These are phyloP conservation scores for Xylaria curta DNA, from an alignment of 495 filamentous ascomycete species.

Conservation along the genomic window DNA sequence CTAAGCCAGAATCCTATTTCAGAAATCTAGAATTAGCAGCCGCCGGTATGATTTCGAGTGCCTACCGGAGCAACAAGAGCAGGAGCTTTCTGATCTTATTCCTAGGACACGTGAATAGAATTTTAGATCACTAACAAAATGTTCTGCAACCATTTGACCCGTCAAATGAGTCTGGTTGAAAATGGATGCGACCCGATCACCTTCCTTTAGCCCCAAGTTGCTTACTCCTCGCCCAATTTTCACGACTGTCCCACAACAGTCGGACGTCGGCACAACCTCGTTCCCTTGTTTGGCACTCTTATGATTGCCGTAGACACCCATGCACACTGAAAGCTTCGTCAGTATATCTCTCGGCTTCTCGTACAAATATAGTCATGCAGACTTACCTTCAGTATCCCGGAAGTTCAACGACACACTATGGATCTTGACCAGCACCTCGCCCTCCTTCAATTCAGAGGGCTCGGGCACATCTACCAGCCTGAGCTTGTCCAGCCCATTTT, in stretches of 20 bases:
- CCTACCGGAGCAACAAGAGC: not conserved
- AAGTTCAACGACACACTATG: conserved; percentile 63
- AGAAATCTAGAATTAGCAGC: not conserved
- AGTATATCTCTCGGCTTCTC: not conserved
- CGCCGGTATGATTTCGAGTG: not conserved
- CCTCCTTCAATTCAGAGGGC: conserved; percentile 42
- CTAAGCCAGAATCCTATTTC: conserved; percentile 39
- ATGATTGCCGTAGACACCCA: conserved; percentile 64
- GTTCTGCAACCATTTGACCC: conserved; percentile 43
- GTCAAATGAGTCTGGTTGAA: conserved; percentile 52
- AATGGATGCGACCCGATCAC: conserved; percentile 51
- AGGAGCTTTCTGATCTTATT: not conserved
- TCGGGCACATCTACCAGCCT: conserved; percentile 38
- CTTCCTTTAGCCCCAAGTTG: conserved; percentile 36
- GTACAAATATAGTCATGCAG: not conserved
- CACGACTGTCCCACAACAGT: conserved; percentile 51
- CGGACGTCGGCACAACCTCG: conserved; percentile 49
- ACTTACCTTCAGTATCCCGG: conserved; percentile 58
- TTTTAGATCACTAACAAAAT: conserved; percentile 32
- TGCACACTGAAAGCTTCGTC: conserved; percentile 48
- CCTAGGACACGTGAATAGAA: not conserved
- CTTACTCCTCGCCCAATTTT: conserved; percentile 30
- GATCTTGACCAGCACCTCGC: conserved; percentile 65
- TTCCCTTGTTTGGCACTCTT: conserved; percentile 41
- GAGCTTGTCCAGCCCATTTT: conserved; percentile 33